Evolutionary conservation across 371 early-diverging fungal species (phyloP).

Genomic region (Parasitella parasitica): DNA sequence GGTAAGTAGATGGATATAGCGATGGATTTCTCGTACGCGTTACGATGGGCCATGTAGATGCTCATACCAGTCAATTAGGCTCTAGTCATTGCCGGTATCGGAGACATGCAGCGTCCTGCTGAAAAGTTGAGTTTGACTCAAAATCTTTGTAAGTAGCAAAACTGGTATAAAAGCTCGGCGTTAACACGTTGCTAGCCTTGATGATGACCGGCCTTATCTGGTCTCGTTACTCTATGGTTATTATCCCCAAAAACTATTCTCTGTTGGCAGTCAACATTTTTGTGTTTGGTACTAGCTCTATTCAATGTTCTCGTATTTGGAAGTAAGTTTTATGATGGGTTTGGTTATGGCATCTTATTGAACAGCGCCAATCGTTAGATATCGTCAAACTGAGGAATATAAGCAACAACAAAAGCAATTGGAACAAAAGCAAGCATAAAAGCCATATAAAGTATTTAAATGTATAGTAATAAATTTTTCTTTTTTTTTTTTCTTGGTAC

Average conservation of each 20-base stretch:
- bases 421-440: conserved; percentile 8
- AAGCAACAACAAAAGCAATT: conserved; percentile 10
- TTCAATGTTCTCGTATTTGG: conserved; percentile 82
- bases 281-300: conserved; percentile 85
- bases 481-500: no score
- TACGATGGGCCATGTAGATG: background rate
- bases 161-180: no score
- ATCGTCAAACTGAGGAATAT: conserved; percentile 32
- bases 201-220: conserved; percentile 95
- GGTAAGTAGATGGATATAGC: conserved; percentile 34
- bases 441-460: background rate
- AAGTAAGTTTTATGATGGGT: conserved; percentile 47
- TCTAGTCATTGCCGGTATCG: conserved; percentile 75
- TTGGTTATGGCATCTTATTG: background rate
- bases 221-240: conserved; percentile 93
- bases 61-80: background rate
- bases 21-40: background rate
- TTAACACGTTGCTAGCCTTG: conserved; percentile 57
- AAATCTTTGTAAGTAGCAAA: conserved; percentile 57
- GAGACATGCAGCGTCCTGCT: conserved; percentile 89
- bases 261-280: conserved; percentile 91
- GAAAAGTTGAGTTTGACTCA: conserved; percentile 87
- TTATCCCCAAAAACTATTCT: conserved; percentile 89
- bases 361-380: background rate
- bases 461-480: background rate